These are phyloP conservation scores for Goniomonas avonlea DNA, from an alignment of 78 protist genomes.

Conservation along the genomic window DNA sequence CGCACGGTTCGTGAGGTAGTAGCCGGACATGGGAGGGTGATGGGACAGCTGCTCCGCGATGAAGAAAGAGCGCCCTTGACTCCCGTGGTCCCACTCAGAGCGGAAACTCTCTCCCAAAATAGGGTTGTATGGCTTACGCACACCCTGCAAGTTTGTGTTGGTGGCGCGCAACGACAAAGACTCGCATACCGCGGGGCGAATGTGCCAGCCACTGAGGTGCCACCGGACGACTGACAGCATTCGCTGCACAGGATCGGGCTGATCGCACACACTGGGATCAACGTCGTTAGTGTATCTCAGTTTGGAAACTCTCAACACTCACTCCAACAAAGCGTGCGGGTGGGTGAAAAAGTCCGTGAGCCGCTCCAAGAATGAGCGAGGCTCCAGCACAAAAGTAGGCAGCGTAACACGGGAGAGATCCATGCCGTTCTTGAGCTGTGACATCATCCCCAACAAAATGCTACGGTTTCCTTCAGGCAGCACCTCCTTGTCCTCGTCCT, in stretches of 20 bases:
- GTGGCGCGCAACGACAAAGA: too few species aligned
- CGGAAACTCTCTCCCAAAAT: constrained; percentile 81
- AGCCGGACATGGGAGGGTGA: constrained; percentile 88
- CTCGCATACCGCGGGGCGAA: constrained; percentile 39
- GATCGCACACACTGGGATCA: too few species aligned
- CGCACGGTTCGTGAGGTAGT: constrained; percentile 52
- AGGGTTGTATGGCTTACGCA: constrained; percentile 91
- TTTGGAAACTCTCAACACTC: too few species aligned
- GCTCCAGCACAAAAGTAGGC: constrained; percentile 88
- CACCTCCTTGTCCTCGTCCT: not conserved
- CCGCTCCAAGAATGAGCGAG: constrained; percentile 77
- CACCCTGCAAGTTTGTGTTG: constrained; percentile 38
- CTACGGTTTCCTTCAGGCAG: too few species aligned
- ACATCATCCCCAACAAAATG: not conserved
- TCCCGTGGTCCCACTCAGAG: constrained; percentile 44
- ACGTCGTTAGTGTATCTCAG: too few species aligned
- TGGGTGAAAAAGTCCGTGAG: constrained; percentile 53
- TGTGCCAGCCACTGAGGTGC: constrained; percentile 79
- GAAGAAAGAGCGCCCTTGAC: not conserved
- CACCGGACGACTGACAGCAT: constrained; percentile 55
- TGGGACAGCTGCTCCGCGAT: constrained; percentile 65
- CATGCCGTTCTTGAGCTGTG: constrained; percentile 10
- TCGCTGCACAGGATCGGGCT: constrained; percentile 64
- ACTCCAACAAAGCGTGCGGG: not conserved
- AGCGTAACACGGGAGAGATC: constrained; percentile 47